Percentiles rank a stretch among this genome's conserved stretches.
Evolutionary conservation across 2,329 filamentous ascomycete genomes (phyloP).

Genomic region (Xylaria sp.): DNA sequence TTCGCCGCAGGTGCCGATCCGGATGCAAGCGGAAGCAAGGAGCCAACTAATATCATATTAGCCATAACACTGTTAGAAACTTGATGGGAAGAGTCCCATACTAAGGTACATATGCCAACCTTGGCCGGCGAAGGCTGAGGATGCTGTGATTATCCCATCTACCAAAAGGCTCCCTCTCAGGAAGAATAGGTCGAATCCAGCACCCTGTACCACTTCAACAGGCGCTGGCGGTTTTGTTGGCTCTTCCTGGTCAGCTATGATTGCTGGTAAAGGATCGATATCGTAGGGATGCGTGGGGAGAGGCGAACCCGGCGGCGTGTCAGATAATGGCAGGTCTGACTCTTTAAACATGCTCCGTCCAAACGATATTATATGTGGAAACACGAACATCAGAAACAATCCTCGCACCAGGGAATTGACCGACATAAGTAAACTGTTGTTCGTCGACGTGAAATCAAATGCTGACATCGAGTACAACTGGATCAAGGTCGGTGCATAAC

Average conservation of each 20-base stretch:
- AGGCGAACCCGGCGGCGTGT: conserved; percentile 28
- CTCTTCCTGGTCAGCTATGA: conserved; percentile 36
- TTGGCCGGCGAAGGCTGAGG: conserved; percentile 39
- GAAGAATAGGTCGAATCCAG: conserved; percentile 43
- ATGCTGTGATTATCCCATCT: conserved; percentile 41
- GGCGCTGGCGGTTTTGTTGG: conserved; percentile 36
- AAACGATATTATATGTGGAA: conserved; percentile 42
- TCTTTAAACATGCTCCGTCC: conserved; percentile 38
- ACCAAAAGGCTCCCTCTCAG: conserved; percentile 41
- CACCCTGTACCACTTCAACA: conserved; percentile 35
- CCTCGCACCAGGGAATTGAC: conserved; percentile 38
- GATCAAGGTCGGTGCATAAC: conserved; percentile 41
- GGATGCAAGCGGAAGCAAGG: conserved; percentile 42
- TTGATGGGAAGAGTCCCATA: conserved; percentile 20
- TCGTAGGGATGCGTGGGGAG: conserved; percentile 39
- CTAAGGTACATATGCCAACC: conserved; percentile 44
- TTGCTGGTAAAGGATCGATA: conserved; percentile 34
- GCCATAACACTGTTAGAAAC: not conserved
- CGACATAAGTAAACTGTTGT: conserved; percentile 42
- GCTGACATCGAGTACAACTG: conserved; percentile 44
- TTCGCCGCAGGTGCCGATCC: conserved; percentile 43
- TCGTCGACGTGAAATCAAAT: conserved; percentile 39
- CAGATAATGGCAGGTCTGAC: conserved; percentile 6
- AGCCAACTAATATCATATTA: conserved; percentile 35
- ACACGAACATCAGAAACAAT: conserved; percentile 44